phyloP scores from a whole-genome alignment of 1,139 yeast species.

The Yamadazyma trypodendri region DNA sequence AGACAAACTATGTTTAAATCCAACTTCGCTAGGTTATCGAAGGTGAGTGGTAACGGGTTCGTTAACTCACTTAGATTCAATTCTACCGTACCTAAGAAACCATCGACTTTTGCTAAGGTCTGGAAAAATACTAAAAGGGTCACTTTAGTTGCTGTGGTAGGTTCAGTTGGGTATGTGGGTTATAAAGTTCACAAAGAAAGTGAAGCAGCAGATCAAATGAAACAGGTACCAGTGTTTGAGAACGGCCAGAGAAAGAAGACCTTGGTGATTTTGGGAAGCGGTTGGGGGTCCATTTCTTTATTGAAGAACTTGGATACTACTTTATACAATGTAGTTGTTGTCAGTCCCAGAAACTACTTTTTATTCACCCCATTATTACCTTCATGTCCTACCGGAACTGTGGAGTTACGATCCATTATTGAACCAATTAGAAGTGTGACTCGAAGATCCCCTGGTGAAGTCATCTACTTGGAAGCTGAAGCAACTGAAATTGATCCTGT shows the following conservation, averaged over 20 bases:
- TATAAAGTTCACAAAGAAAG: slow-evolving; percentile 62
- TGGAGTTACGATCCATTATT: slow-evolving; percentile 79
- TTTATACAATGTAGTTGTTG: slow-evolving; percentile 81
- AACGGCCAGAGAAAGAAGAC: slow-evolving; percentile 82
- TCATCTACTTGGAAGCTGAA: slow-evolving; percentile 86
- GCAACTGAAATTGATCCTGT: slow-evolving; percentile 79
- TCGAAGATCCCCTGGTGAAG: slow-evolving; percentile 63
- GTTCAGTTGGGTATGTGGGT: slow-evolving; percentile 47
- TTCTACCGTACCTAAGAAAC: slow-evolving; percentile 11
- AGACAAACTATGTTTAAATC: slow-evolving; percentile 9
- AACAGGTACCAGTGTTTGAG: slow-evolving; percentile 56
- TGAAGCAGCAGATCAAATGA: slow-evolving; percentile 55
- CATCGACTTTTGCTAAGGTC: slow-evolving; percentile 16
- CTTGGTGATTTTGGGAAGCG: slow-evolving; percentile 85
- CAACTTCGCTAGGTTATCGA: slow-evolving; percentile 2
- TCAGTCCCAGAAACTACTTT: slow-evolving; percentile 93
- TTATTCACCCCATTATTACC: slow-evolving; percentile 92
- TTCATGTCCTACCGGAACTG: slow-evolving; percentile 90
- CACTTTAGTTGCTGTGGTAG: slow-evolving; percentile 28
- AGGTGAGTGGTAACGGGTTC: background rate
- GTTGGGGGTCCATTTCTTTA: slow-evolving; percentile 89
- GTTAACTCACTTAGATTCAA: slow-evolving; percentile 12
- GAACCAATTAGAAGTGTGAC: slow-evolving; percentile 20
- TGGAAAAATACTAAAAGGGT: slow-evolving; percentile 33
- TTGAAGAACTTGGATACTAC: slow-evolving; percentile 84